phyloP scores from a whole-genome alignment of 257 asterid species.

The Cynanchum wilfordii region DNA sequence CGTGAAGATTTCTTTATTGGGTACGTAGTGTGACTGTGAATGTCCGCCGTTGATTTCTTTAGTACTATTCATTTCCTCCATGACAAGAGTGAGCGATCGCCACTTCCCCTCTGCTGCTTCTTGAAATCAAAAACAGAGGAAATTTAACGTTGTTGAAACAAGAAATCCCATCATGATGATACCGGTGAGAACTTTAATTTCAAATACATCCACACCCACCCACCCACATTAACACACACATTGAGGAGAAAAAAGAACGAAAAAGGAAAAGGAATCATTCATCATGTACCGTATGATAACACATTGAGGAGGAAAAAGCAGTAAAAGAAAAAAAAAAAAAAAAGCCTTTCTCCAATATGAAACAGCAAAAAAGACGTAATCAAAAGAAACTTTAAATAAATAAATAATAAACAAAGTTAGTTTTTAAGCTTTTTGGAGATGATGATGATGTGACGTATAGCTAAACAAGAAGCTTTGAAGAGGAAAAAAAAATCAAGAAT shows the following conservation, averaged over 20 bases:
- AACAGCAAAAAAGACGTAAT: background rate
- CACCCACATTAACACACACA: background rate
- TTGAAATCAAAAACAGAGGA: background rate
- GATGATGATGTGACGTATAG: background rate
- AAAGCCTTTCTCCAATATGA: background rate
- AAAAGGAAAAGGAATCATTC: background rate
- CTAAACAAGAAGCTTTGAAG: background rate
- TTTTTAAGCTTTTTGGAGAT: background rate
- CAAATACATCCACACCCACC: background rate
- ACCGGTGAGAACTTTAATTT: background rate
- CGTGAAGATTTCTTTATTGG: conserved; percentile 35
- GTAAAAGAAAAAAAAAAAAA: background rate
- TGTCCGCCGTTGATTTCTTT: conserved; percentile 26
- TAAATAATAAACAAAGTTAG: background rate
- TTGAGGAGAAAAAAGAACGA: background rate
- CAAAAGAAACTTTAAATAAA: background rate
- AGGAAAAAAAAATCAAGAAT: background rate
- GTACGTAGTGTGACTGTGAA: conserved; percentile 26
- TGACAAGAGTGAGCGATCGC: conserved; percentile 2
- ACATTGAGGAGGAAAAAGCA: background rate
- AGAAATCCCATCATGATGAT: background rate
- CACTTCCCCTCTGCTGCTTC: conserved; percentile 3
- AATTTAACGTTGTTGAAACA: background rate
- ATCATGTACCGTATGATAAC: background rate
- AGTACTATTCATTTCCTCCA: conserved; percentile 34